Evolutionary conservation across 1,284 basidiomycete genomes (phyloP), one percentile per base, ranked within the genome.

Genomic region (Dichomitus squalens): DNA sequence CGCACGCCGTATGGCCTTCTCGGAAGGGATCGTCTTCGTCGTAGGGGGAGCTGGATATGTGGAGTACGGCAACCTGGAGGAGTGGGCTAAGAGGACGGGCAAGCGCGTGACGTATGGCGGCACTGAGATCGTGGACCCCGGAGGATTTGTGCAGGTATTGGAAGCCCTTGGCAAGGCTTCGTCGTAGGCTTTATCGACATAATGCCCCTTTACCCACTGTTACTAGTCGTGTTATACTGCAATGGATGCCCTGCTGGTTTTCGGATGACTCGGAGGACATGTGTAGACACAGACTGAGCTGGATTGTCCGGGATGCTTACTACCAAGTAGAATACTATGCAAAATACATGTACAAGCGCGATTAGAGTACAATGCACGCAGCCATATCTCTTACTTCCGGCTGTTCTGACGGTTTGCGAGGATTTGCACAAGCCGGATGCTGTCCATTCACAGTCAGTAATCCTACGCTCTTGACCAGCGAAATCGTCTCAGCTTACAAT

Each of bases 41-140:
- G 96, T 99, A 0, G 97, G 97, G 4, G 97, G 97, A 4, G 97
- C 95, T 1, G 91, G 95, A 20, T 97, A 99, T 69, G 95, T 99
- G 52, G 97, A 99, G 75, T 98, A 96, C 68, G 93, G 95, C 7
- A 99, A 99, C 72, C 75, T 99, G 64, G 86, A 91, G 70, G 96
- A 98, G 72, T 96, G 94, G 92, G 92, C 90, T 7, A 76, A 72
- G 44, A 86, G 86, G 72, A 85, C 85, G 9, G 90, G 90, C 16
- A 93, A 93, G 75, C 84, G 84, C 67, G 87, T 99, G 49, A 93
- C 93, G 27, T 99, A 99, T 72, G 97, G 97, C 12, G 92, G 93
- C 21, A 99, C 97, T 11, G 97, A 99, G 72, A 95, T 99, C 49
- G 70, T 97, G 52, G 92, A 93, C 65, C 96, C 97, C 9, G 84